These are phyloP conservation scores for Cadophora malorum DNA, from an alignment of 2,329 filamentous ascomycete genomes.

Conservation along the genomic window DNA sequence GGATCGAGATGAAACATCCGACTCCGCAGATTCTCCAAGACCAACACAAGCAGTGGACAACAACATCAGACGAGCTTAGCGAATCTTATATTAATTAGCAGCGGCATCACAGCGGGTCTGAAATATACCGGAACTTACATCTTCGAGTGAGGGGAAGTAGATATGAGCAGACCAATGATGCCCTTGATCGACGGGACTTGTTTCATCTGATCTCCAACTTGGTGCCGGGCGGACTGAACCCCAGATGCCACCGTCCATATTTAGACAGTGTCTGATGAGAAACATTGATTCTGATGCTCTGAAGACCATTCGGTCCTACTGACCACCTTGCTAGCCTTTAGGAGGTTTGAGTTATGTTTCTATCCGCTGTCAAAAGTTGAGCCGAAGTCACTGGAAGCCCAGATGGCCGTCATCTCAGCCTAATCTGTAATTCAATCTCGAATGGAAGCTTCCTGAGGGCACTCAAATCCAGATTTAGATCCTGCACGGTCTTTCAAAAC, in stretches of 20 bases:
- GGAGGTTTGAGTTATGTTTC: not conserved
- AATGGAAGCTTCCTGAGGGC: not conserved
- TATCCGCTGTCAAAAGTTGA: not conserved
- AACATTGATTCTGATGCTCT: not conserved
- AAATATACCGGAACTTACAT: too few species aligned
- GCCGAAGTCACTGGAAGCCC: not conserved
- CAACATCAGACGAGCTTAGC: not conserved
- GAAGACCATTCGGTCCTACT: not conserved
- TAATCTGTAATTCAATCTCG: not conserved
- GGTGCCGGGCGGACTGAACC: not conserved
- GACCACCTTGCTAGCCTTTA: not conserved
- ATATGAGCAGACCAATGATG: too few species aligned
- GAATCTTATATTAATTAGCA: not conserved
- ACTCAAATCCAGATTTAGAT: too few species aligned
- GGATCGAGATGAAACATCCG: not conserved
- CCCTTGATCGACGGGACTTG: too few species aligned
- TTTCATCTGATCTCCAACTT: not conserved
- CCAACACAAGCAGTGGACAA: not conserved
- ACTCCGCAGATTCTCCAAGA: too few species aligned
- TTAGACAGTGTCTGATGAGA: not conserved
- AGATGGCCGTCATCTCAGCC: not conserved
- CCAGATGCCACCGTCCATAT: not conserved
- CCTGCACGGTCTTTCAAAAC: not conserved
- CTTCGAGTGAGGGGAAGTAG: too few species aligned
- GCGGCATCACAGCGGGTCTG: not conserved